A percentile compares a stretch with the other conserved stretches of the same genome.
phyloP scores from a whole-genome alignment of 73 alveolate genomes.

The Paraurostyla sp. region DNA sequence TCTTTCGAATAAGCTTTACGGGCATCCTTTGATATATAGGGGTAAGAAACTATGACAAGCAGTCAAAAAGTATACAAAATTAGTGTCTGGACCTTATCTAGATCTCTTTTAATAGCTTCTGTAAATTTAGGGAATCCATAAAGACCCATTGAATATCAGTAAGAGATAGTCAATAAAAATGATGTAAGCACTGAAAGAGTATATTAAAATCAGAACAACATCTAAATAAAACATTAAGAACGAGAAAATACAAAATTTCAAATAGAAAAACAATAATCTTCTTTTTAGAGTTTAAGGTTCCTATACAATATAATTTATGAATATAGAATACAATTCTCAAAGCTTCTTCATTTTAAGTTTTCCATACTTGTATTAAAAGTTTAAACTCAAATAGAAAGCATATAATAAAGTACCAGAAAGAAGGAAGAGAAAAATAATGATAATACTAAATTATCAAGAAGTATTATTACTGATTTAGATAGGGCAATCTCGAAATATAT shows the following conservation, averaged over 20 bases:
- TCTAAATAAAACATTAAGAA: not conserved
- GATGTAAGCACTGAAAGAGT: slow-evolving; percentile 16
- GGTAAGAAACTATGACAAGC: slow-evolving; percentile 14
- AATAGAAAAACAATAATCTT: slow-evolving; percentile 2
- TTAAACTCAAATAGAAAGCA: slow-evolving; percentile 44
- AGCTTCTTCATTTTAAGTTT: not conserved
- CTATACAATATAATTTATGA: not conserved
- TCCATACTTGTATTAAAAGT: slow-evolving; percentile 39
- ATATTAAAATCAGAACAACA: not conserved
- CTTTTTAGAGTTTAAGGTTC: slow-evolving; percentile 2
- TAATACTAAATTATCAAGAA: not conserved
- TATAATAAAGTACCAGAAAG: slow-evolving; percentile 56
- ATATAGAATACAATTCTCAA: not conserved
- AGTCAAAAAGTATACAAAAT: not conserved
- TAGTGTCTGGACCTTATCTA: slow-evolving; percentile 15
- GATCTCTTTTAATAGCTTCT: not conserved
- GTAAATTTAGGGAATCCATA: slow-evolving; percentile 47
- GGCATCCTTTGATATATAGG: slow-evolving; percentile 16
- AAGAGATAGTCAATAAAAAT: not conserved
- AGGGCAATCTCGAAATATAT: slow-evolving; percentile 52
- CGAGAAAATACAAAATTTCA: slow-evolving; percentile 25
- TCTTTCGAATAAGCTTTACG: slow-evolving; percentile 45
- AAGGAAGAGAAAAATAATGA: slow-evolving; percentile 48
- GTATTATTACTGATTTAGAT: not conserved
- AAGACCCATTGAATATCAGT: slow-evolving; percentile 26